A percentile compares a stretch with the other conserved stretches of the same genome.
These are phyloP conservation scores for Perkinsus chesapeaki DNA, from an alignment of 169 alveolate genomes.

Conservation along the genomic window DNA sequence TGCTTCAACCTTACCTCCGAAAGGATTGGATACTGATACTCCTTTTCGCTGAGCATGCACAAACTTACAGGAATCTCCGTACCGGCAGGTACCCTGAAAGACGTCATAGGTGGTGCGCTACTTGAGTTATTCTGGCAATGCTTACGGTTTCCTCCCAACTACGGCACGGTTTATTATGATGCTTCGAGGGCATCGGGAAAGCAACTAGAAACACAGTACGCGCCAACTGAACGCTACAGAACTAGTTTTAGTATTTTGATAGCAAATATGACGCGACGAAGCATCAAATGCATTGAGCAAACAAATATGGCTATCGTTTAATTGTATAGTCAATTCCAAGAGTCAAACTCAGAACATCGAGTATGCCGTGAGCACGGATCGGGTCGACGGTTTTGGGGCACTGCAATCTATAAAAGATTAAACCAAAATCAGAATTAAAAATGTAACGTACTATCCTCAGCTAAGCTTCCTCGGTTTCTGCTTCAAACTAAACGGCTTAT, in stretches of 20 bases:
- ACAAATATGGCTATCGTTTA: too few relatives aligned
- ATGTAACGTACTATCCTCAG: neutral
- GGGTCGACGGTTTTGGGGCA: too few relatives aligned
- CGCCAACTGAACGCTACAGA: neutral
- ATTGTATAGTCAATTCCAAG: too few relatives aligned
- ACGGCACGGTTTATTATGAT: neutral
- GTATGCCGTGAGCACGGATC: too few relatives aligned
- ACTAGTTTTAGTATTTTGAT: too few relatives aligned
- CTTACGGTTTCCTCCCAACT: neutral
- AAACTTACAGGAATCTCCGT: neutral
- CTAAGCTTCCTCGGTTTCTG: neutral
- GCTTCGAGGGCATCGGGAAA: neutral
- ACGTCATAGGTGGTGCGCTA: too few relatives aligned
- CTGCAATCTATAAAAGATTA: too few relatives aligned
- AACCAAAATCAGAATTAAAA: neutral
- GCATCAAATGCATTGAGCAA: too few relatives aligned
- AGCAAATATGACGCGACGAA: too few relatives aligned
- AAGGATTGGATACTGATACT: neutral
- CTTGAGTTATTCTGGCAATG: too few relatives aligned
- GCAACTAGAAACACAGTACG: neutral
- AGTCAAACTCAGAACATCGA: too few relatives aligned
- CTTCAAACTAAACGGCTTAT: neutral
- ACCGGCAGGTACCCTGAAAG: neutral
- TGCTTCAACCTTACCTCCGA: neutral
- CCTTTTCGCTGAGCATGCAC: neutral